phyloP scores from a whole-genome alignment of 306 rosid genomes.

The Fragaria nilgerrensis region DNA sequence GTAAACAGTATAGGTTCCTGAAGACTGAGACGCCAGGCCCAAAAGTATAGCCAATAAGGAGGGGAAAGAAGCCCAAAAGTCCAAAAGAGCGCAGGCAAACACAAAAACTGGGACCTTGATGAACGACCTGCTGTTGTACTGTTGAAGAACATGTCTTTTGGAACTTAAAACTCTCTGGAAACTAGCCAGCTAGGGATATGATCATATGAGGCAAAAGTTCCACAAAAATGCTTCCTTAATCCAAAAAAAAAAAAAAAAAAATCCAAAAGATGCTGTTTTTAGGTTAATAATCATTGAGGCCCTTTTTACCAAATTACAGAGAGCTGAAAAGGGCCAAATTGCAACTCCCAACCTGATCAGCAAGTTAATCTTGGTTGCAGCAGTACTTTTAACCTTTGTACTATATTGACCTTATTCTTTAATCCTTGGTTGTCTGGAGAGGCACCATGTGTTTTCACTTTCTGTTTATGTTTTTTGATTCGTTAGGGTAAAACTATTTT shows the following conservation, averaged over 20 bases:
- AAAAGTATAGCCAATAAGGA: no score
- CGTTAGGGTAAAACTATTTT: background rate
- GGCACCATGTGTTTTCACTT: background rate
- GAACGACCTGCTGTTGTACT: no score
- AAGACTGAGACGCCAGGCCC: no score
- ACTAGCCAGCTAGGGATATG: background rate
- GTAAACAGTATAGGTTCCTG: no score
- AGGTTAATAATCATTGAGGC: background rate
- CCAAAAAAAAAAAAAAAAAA: no score
- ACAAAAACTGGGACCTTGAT: no score
- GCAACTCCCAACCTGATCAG: background rate
- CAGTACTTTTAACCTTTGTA: background rate
- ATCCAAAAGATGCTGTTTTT: background rate
- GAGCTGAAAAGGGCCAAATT: background rate
- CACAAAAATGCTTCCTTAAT: background rate
- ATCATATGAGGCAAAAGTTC: background rate
- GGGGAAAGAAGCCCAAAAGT: no score
- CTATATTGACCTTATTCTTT: background rate
- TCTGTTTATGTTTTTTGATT: background rate
- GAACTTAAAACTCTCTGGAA: background rate
- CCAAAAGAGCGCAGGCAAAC: no score
- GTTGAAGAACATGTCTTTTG: no score
- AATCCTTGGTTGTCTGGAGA: background rate
- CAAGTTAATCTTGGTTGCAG: background rate
- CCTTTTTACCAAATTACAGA: background rate